Evolutionary conservation across 2,329 filamentous ascomycete genomes (phyloP), one percentile per base, ranked within the genome.

Genomic region (Tolypocladium sp.): DNA sequence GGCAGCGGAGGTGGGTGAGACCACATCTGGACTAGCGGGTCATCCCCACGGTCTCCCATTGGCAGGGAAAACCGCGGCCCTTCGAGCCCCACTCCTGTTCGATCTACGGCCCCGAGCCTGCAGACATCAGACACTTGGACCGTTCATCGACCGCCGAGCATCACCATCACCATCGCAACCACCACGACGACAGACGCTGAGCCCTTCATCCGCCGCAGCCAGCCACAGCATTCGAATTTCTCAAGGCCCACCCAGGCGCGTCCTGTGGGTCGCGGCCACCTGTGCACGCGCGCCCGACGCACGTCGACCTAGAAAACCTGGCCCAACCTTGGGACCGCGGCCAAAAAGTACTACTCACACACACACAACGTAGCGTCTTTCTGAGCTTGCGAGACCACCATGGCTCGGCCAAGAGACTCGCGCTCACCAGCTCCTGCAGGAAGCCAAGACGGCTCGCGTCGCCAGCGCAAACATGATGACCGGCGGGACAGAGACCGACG

Each of bases 401-500:
- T 85, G 82, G 82, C 81, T 83, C 82, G 82, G 76, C 82, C 78
- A 77, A 84, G 79, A 82, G 82, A 83, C 79, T 83, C 82, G 78
- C 82, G 90, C 89, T 93, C 90, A 92, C 90, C 90, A 90, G 91
- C 88, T 86, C 89, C 89, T 87, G 86, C 88, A 92, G 89, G 89
- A 85, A 91, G 89, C 82, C 87, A 89, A 73, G 82, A 84, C 76
- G 86, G 85, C 76, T 85, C 86, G 71, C 87, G 85, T 78, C 88
- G 85, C 77, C 84, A 76, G 70, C 82, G 81, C 68, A 82, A 85
- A 75, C 80, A 82, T 75, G 81, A 82, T 73, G 78, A 76, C 67
- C 84, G 85, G 73, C 83, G 74, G 73, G 81, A 74, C 63, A 75
- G 79, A 69, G 78, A 80, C 65, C 79, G 79, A 63, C 75, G 78